Base-by-base conservation (phyloP, 805 yeast genomes). In the Teunomyces tritomae region DNA sequence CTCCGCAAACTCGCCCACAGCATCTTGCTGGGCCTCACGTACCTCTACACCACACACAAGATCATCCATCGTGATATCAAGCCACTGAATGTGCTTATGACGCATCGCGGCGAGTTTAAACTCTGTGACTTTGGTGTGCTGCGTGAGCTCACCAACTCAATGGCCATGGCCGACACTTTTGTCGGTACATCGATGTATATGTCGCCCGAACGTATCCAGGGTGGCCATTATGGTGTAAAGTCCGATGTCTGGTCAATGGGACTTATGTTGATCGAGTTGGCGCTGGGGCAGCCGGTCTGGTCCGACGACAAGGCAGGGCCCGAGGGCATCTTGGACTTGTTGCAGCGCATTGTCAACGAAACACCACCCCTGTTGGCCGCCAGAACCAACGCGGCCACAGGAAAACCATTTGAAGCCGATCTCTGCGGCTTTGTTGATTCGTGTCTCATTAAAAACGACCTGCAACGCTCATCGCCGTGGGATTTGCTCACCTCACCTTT, bases 171-270 rank as follows among this genome's bases (percentile, higher is more conserved):
- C 0, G 97, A 94, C 59, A 94, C 99, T 0, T 94, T 94, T 73
- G 98, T 94, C 8, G 99, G 99, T 1, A 94, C 99, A 0, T 89
- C 97, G 1, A 89, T 96, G 0, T 94, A 94, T 63, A 94, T 94
- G 78, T 87, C 96, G 1, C 99, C 99, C 0, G 99, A 94, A 59
- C 78, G 99, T 52, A 92, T 94, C 47, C 96, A 90, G 67, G 99
- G 99, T 14, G 89, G 88, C 37, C 84, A 85, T 8, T 94, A 94
- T 67, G 87, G 96, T 7, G 85, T 91, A n/a, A 90, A 91, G 56
- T 92, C 96, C 33, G 99, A 94, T 64, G 92, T 94, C 9, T 94
- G 99, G 99, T 89, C 97, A 0, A 70, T 91, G 55, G 99, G 99
- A 1, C 72, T 94, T 39, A 87, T 91, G 84, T 73, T 94, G 35